Percentiles rank a stretch among this genome's conserved stretches.
Conservation (phyloP, 169 alveolate genomes). For the Babesia ovis region DNA sequence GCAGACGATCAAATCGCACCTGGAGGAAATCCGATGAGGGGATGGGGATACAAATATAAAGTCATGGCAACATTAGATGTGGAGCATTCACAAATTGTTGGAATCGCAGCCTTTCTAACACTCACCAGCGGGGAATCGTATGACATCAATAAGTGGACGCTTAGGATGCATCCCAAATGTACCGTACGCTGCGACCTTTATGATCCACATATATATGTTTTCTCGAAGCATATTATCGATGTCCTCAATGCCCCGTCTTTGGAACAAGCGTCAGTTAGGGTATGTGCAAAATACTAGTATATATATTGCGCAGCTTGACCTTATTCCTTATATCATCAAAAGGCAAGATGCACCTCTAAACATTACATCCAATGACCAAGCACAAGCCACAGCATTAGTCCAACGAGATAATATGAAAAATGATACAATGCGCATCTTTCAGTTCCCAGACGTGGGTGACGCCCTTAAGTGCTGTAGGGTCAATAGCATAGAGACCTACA, state of each 20-base stretch:
- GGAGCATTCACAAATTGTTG: constrained; percentile 10
- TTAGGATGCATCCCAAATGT: constrained; percentile 36
- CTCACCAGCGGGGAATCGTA: constrained; percentile 45
- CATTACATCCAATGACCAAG: not conserved
- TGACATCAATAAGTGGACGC: constrained; percentile 40
- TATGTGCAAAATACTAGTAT: not conserved
- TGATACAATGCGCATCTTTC: constrained; percentile 20
- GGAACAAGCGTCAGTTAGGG: constrained; percentile 48
- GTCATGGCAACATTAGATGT: constrained; percentile 45
- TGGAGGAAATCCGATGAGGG: constrained; percentile 50
- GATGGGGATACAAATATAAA: constrained; percentile 63
- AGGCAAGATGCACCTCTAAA: constrained; percentile 42
- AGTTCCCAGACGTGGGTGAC: constrained; percentile 46
- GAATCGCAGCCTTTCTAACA: constrained; percentile 22
- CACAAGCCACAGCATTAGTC: not conserved
- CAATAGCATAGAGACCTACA: constrained; percentile 58
- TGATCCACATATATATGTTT: constrained; percentile 62
- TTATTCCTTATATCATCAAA: constrained; percentile 49
- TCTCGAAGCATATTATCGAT: constrained; percentile 46
- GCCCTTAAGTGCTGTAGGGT: constrained; percentile 33
- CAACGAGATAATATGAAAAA: not conserved
- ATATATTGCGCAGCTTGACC: constrained; percentile 40
- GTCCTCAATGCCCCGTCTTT: not conserved
- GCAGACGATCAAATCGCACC: constrained; percentile 34
- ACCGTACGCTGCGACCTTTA: constrained; percentile 41